Base-by-base conservation (phyloP, 257 asterid species). In the Capsicum chinense region DNA sequence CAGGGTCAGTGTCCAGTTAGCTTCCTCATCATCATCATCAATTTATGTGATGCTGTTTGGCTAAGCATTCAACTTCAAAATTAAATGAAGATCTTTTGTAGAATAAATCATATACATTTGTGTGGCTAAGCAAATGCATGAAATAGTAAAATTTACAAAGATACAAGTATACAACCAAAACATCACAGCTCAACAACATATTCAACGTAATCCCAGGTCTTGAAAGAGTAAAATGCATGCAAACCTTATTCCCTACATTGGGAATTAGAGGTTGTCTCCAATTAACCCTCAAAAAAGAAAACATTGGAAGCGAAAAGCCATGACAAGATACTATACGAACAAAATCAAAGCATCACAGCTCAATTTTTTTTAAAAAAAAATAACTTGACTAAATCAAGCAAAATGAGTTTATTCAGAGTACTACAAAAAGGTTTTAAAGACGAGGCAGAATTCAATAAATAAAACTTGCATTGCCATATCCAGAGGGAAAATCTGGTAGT, bases 401-500 rank as follows among this genome's bases (percentile, higher is more conserved):
- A 26, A 13, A 13, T 52, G 47, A 52, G 15, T 13, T 76, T 52
- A 52, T 15, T 0, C 26, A 2, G 21, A 17, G 47, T 52, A 74
- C 6, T 11, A 21, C 81, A 76, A 1, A 4, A 26, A 21, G 14
- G n/a, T 47, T 5, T 21, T 7, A 52, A 76, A 21, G 12, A 48
- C 3, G 13, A 21, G 81, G 44, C 2, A 52, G 47, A 52, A 26
- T 52, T 13, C 48, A 52, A 44, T 76, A 11, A 76, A 52, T 26
- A 8, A 50, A 52, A 52, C 59, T 76, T 76, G 81, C 81, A 76
- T 26, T 52, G 63, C 63, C 63, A 76, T 74, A 19, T 50, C 39
- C 81, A 76, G 81, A 12, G 63, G 80, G 44, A 73, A 48, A 76
- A 6, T 52, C 17, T 76, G 21, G 81, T 7, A 76, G 62, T 21